Evolutionary conservation across 257 asterid species (phyloP).

Genomic region (Solanum arcanum): DNA sequence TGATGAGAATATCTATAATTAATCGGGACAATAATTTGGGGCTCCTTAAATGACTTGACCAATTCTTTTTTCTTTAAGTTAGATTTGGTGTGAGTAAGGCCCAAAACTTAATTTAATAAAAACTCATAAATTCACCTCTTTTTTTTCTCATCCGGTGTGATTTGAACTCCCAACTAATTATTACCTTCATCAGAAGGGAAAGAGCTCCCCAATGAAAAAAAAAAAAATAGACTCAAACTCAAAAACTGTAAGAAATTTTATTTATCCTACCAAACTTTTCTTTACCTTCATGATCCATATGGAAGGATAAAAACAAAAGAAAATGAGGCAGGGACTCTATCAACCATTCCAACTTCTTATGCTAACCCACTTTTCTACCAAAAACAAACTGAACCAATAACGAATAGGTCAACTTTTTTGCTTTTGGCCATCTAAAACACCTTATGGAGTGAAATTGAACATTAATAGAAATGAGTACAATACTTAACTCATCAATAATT

Average conservation of each 20-base stretch:
- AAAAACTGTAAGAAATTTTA: not conserved
- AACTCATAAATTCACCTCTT: not conserved
- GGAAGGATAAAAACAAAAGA: not conserved
- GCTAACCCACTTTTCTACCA: not conserved
- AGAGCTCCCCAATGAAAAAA: not conserved
- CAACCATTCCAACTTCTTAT: not conserved
- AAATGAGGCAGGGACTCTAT: not conserved
- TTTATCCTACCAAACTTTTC: not conserved
- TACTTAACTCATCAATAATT: not conserved
- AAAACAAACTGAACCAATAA: not conserved
- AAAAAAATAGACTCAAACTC: not conserved
- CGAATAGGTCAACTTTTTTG: not conserved
- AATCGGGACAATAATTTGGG: not conserved
- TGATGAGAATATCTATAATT: not conserved
- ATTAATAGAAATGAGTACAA: not conserved
- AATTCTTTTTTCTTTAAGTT: not conserved
- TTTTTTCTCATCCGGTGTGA: not conserved
- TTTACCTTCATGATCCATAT: not conserved
- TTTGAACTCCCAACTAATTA: not conserved
- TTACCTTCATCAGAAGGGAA: not conserved
- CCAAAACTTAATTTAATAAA: not conserved
- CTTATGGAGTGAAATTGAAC: not conserved
- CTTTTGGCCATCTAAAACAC: not conserved
- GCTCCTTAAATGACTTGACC: not conserved
- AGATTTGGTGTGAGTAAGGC: not conserved